Evolutionary conservation across 192 early-diverging fungal genomes (phyloP).

Genomic region (Linnemannia exigua): DNA sequence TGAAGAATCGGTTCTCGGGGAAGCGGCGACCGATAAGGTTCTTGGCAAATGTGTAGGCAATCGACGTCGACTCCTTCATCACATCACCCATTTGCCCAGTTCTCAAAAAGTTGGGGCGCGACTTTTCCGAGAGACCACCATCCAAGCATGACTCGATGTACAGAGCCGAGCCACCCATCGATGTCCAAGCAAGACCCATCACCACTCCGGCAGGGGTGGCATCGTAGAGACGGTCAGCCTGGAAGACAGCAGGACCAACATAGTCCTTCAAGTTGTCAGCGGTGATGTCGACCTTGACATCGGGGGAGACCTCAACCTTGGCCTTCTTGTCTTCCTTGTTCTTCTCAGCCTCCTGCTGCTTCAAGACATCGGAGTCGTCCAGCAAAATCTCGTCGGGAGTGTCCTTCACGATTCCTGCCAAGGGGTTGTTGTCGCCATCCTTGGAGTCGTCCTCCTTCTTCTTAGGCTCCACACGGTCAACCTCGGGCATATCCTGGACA

Average conservation of each 20-base stretch:
- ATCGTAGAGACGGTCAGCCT: constrained; percentile 93
- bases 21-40: constrained; percentile 80
- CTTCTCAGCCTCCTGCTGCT: constrained; percentile 20
- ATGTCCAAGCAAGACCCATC: constrained; percentile 99
- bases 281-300: constrained; percentile 75
- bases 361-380: constrained; percentile 37
- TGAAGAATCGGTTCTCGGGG: constrained; percentile 93
- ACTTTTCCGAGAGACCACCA: constrained; percentile 71
- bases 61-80: constrained; percentile 97
- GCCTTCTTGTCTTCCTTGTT: constrained; percentile 34
- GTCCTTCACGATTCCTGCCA: constrained; percentile 49
- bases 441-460: constrained; percentile 25
- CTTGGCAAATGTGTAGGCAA: constrained; percentile 98
- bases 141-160: constrained; percentile 97
- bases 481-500: constrained; percentile 69
- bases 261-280: constrained; percentile 88
- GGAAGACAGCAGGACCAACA: constrained; percentile 92
- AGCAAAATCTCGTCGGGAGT: constrained; percentile 44
- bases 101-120: constrained; percentile 74
- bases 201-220: constrained; percentile 93
- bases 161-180: constrained; percentile 94
- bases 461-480: constrained; percentile 50
- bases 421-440: constrained; percentile 23
- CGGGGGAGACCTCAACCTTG: constrained; percentile 61
- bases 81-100: constrained; percentile 99